Evolutionary conservation across 1,284 basidiomycete species (phyloP).

Genomic region (Puccinia horiana): DNA sequence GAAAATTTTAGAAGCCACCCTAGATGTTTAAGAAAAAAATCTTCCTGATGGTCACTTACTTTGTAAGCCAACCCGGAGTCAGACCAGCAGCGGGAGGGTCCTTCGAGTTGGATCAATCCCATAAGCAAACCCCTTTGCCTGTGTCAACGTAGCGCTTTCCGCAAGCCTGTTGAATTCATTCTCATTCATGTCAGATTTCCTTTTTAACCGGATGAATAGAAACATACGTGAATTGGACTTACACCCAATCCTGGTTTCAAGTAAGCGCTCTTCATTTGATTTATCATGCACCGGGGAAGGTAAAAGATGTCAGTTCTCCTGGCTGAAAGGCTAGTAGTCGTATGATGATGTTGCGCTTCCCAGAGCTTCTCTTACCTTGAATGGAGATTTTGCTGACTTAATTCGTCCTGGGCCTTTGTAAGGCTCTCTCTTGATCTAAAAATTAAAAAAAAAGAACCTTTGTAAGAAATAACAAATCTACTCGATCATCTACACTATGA

Average conservation of each 20-base stretch:
- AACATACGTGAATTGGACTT: not conserved
- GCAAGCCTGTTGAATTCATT: not conserved
- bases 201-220: not conserved
- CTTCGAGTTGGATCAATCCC: not conserved
- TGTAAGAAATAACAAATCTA: not conserved
- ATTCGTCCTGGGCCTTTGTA: not conserved
- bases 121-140: not conserved
- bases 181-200: too few relatives aligned
- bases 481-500: not conserved
- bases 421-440: not conserved
- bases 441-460: not conserved
- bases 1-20: not conserved
- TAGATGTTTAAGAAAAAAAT: not conserved
- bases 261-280: not conserved
- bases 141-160: not conserved
- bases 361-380: not conserved
- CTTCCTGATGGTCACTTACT: not conserved
- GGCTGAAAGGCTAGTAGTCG: not conserved
- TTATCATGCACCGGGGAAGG: too few relatives aligned
- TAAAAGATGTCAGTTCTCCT: not conserved
- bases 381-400: not conserved
- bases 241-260: not conserved
- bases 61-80: not conserved
- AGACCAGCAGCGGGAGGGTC: not conserved
- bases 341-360: not conserved